phyloP scores from a whole-genome alignment of 1,284 basidiomycete genomes.

The Vanrija sp. region DNA sequence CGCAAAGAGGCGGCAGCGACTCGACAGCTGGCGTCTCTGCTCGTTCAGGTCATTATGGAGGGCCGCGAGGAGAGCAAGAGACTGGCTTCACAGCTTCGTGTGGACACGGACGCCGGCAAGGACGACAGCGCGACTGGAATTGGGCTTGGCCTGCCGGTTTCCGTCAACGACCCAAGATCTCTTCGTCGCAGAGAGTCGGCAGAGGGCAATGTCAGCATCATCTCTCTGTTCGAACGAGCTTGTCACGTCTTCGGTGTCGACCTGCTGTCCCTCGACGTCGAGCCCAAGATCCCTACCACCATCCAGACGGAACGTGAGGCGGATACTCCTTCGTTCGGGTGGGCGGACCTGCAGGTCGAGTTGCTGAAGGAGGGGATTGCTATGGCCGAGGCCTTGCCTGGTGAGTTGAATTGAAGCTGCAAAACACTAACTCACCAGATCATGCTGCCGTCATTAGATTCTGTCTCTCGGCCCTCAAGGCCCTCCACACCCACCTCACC shows the following conservation, averaged over 20 bases:
- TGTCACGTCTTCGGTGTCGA: slow-evolving; percentile 56
- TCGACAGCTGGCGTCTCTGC: slow-evolving; percentile 73
- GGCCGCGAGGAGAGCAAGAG: slow-evolving; percentile 27
- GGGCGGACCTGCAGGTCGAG: slow-evolving; percentile 88
- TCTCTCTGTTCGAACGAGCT: slow-evolving; percentile 66
- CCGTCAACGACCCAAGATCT: slow-evolving; percentile 46
- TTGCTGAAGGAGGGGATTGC: slow-evolving; percentile 85
- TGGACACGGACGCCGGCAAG: not conserved
- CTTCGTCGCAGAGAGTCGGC: slow-evolving; percentile 65
- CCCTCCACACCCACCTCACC: slow-evolving; percentile 62
- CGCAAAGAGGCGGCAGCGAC: slow-evolving; percentile 80
- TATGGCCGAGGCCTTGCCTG: slow-evolving; percentile 84
- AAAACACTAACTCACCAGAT: slow-evolving; percentile 6
- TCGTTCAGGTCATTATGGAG: slow-evolving; percentile 69
- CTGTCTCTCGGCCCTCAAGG: slow-evolving; percentile 65
- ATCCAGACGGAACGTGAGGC: slow-evolving; percentile 20
- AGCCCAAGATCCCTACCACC: not conserved
- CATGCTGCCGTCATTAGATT: slow-evolving; percentile 31
- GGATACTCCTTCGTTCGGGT: slow-evolving; percentile 60
- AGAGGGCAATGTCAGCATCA: slow-evolving; percentile 72
- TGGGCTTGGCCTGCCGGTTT: not conserved
- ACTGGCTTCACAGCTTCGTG: not conserved
- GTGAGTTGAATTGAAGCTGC: slow-evolving; percentile 51
- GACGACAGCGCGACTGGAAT: not conserved
- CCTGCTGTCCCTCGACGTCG: slow-evolving; percentile 6